phyloP scores from a whole-genome alignment of 2,329 filamentous ascomycete species.

The Pseudogymnoascus sp. region DNA sequence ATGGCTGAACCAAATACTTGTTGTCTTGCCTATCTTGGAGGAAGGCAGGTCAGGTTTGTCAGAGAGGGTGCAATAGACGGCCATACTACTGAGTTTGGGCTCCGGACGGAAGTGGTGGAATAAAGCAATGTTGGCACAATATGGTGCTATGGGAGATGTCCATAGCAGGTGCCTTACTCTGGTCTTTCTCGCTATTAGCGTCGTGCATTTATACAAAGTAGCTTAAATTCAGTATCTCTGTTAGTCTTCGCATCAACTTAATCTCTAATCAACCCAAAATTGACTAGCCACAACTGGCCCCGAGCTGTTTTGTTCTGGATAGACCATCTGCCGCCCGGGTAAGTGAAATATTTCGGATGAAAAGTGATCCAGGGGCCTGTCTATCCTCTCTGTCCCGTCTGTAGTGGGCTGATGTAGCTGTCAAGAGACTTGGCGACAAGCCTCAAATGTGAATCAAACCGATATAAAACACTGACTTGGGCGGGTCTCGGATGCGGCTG shows the following conservation, averaged over 20 bases:
- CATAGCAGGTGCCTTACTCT: background rate
- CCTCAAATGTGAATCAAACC: slow-evolving; percentile 1
- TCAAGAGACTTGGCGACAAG: slow-evolving; percentile 5
- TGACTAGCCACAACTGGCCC: background rate
- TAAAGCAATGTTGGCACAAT: slow-evolving; percentile 7
- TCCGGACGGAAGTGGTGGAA: background rate
- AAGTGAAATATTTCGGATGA: background rate
- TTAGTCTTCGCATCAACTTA: slow-evolving; percentile 6
- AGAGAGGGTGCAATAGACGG: background rate
- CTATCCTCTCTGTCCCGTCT: background rate
- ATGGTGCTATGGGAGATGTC: background rate
- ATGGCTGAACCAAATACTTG: slow-evolving; percentile 1
- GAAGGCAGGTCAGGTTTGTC: background rate
- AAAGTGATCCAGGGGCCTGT: background rate
- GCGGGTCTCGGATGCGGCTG: background rate
- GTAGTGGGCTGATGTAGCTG: background rate
- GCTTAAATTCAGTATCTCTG: slow-evolving; percentile 7
- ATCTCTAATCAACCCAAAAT: slow-evolving; percentile 3
- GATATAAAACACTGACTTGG: slow-evolving; percentile 1
- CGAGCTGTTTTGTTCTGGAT: background rate
- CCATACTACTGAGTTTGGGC: slow-evolving; percentile 3
- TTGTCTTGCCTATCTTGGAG: background rate
- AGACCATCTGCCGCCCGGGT: background rate
- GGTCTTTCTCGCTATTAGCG: slow-evolving; percentile 8
- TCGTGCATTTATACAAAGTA: slow-evolving; percentile 7